Conservation (phyloP, 139 green algal species). For the Dunaliella sp. region DNA sequence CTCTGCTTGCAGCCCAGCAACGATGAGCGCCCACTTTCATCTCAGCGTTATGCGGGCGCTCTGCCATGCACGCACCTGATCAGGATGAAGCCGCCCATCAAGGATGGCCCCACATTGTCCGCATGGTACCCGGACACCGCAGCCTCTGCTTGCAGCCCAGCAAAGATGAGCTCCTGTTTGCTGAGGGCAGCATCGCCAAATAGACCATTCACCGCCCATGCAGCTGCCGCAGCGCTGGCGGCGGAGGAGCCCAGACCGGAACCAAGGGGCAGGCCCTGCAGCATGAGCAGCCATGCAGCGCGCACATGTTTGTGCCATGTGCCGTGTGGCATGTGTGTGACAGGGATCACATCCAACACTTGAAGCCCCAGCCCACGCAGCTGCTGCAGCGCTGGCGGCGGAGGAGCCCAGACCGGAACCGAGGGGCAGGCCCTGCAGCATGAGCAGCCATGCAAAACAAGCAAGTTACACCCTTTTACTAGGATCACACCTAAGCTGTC, state of each 20-base stretch:
- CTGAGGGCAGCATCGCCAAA: constrained; percentile 77
- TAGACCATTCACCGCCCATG: constrained; percentile 86
- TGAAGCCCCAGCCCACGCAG: background rate
- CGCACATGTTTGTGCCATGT: background rate
- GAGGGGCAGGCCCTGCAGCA: constrained; percentile 89
- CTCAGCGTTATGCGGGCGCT: too few relatives aligned
- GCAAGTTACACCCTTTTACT: too few relatives aligned
- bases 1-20: constrained; percentile 82
- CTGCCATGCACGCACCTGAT: constrained; percentile 57
- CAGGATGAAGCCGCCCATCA: constrained; percentile 94
- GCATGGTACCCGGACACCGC: constrained; percentile 94
- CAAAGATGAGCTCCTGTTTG: constrained; percentile 72
- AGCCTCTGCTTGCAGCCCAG: constrained; percentile 85
- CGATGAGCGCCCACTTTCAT: too few relatives aligned
- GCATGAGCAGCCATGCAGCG: too few relatives aligned
- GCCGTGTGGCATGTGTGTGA: background rate
- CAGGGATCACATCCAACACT: background rate
- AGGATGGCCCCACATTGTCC: constrained; percentile 91
- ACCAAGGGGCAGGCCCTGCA: constrained; percentile 86
- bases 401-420: constrained; percentile 88
- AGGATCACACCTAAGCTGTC: too few relatives aligned
- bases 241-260: constrained; percentile 89
- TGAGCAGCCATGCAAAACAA: too few relatives aligned
- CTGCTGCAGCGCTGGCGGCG: constrained; percentile 86
- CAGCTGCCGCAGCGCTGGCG: constrained; percentile 84